phyloP scores from a whole-genome alignment of 257 asterid species.

The Galeopsis tetrahit region DNA sequence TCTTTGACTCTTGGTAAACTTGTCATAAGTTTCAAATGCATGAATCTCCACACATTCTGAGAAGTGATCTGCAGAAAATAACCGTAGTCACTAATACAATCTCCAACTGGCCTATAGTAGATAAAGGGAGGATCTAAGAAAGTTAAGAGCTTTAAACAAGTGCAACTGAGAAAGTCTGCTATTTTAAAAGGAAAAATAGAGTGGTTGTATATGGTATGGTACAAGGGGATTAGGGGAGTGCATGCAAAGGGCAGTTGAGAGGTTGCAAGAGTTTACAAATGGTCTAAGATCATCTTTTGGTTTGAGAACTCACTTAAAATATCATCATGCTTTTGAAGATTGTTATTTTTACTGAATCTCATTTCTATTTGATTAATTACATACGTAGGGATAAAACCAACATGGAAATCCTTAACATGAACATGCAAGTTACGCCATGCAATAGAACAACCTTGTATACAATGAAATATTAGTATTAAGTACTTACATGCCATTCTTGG shows the following conservation, averaged over 20 bases:
- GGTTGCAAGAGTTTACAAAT: constrained; percentile 15
- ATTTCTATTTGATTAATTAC: constrained; percentile 4
- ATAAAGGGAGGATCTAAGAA: constrained; percentile 7
- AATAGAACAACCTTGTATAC: constrained; percentile 5
- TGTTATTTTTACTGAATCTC: neutral
- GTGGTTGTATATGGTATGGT: neutral
- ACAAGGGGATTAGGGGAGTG: neutral
- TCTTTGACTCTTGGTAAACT: constrained; percentile 77
- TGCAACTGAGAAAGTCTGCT: constrained; percentile 26
- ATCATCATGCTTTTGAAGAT: constrained; percentile 4
- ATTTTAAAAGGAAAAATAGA: constrained; percentile 2
- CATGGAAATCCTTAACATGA: constrained; percentile 1
- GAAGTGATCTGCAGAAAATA: constrained; percentile 74
- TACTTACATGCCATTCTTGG: constrained; percentile 99
- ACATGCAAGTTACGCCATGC: constrained; percentile 22
- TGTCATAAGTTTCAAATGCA: constrained; percentile 96
- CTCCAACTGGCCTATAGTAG: neutral
- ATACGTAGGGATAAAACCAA: neutral
- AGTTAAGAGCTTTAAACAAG: constrained; percentile 15
- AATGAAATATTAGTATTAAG: constrained; percentile 25
- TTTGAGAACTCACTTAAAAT: constrained; percentile 4
- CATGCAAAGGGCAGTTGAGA: constrained; percentile 1
- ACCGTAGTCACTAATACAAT: constrained; percentile 1
- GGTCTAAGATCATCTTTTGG: constrained; percentile 1
- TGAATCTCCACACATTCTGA: constrained; percentile 96